These are phyloP conservation scores for Haplosporangium sp. DNA, from an alignment of 371 early-diverging fungal species.

Conservation along the genomic window DNA sequence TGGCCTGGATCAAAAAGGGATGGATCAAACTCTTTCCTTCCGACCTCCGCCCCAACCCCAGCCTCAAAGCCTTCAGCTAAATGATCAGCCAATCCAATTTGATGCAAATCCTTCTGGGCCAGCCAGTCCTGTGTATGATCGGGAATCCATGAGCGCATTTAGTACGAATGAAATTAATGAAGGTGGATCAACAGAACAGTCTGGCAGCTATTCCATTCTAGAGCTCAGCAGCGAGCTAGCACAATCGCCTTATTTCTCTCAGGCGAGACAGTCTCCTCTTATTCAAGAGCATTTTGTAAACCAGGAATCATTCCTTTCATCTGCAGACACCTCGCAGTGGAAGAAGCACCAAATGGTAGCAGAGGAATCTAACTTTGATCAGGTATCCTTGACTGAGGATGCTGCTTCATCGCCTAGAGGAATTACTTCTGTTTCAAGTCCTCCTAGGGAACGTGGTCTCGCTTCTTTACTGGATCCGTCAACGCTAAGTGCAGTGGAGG, in stretches of 20 bases:
- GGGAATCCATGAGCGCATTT: not conserved
- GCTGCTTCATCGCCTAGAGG: not conserved
- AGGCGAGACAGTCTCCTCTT: conserved; percentile 27
- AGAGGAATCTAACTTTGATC: conserved; percentile 34
- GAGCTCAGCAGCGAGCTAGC: conserved; percentile 30
- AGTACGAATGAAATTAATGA: not conserved
- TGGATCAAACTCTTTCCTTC: not conserved
- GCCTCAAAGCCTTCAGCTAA: not conserved
- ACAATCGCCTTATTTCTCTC: conserved; percentile 26
- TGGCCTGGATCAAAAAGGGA: not conserved
- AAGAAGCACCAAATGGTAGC: conserved; percentile 7
- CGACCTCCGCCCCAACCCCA: not conserved
- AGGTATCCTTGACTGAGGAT: conserved; percentile 41
- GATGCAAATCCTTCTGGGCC: conserved; percentile 11
- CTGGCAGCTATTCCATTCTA: conserved; percentile 41
- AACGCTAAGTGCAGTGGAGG: conserved; percentile 47
- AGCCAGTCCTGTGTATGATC: conserved; percentile 19
- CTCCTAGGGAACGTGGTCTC: conserved; percentile 31
- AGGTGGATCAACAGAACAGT: not conserved
- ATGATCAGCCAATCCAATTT: conserved; percentile 13
- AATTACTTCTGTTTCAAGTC: not conserved
- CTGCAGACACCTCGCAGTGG: not conserved
- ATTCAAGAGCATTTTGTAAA: conserved; percentile 1
- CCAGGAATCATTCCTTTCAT: not conserved
- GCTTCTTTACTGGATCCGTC: conserved; percentile 41